Evolutionary conservation across 306 rosid species (phyloP).

Genomic region (Vigna mungo): DNA sequence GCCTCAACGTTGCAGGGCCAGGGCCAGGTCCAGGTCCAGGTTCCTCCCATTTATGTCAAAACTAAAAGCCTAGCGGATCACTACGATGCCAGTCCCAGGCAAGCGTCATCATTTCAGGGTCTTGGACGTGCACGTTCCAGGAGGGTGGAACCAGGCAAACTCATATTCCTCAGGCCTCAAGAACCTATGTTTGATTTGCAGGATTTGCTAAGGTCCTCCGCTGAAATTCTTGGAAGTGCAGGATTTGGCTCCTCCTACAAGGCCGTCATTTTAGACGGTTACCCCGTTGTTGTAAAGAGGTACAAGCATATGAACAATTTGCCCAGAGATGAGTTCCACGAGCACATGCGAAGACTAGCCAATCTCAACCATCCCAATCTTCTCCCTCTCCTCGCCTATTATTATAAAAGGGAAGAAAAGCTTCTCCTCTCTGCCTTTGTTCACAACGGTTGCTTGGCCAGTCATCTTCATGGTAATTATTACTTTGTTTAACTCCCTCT

Average conservation of each 20-base stretch:
- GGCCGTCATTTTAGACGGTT: slow-evolving; percentile 58
- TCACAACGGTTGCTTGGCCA: slow-evolving; percentile 77
- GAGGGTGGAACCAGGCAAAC: slow-evolving; percentile 62
- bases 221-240: slow-evolving; percentile 90
- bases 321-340: slow-evolving; percentile 77
- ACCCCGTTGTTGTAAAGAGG: slow-evolving; percentile 82
- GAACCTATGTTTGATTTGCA: slow-evolving; percentile 67
- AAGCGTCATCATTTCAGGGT: not conserved
- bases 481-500: not conserved
- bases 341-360: slow-evolving; percentile 87
- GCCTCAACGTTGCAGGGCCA: slow-evolving; percentile 22
- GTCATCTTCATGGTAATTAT: slow-evolving; percentile 76
- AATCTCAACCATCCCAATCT: slow-evolving; percentile 70
- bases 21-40: slow-evolving; percentile 18
- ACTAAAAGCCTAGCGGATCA: slow-evolving; percentile 45
- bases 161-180: slow-evolving; percentile 66
- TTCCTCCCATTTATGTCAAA: slow-evolving; percentile 36
- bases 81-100: slow-evolving; percentile 32
- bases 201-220: slow-evolving; percentile 79
- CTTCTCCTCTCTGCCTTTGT: slow-evolving; percentile 75
- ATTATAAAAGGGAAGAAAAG: slow-evolving; percentile 86
- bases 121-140: slow-evolving; percentile 35
- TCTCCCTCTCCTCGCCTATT: slow-evolving; percentile 76
- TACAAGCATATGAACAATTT: slow-evolving; percentile 86
- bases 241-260: slow-evolving; percentile 91